Percentiles rank a stretch among this genome's conserved stretches.
Conservation (phyloP, 78 protist genomes). For the Dictyostelium intermedium region DNA sequence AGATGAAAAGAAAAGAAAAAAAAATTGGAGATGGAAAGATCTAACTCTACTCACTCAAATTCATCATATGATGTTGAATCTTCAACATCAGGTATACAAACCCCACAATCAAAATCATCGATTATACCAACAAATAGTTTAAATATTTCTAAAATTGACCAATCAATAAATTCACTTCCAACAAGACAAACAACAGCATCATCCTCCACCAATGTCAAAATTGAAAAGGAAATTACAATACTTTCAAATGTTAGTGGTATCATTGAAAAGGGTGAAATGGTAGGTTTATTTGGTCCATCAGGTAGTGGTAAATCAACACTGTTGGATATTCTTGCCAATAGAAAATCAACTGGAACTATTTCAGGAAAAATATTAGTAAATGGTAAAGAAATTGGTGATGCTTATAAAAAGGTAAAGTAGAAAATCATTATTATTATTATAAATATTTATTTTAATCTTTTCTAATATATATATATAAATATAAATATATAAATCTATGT, state of each 20-base stretch:
- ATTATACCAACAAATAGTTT: not conserved
- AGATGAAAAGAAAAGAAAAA: conserved; percentile 1
- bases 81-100: not conserved
- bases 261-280: conserved; percentile 8
- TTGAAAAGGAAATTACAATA: conserved; percentile 10
- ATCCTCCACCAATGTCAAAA: too few relatives aligned
- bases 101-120: not conserved
- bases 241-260: conserved; percentile 47
- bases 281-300: conserved; percentile 21
- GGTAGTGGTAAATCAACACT: conserved; percentile 60
- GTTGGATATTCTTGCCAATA: conserved; percentile 12
- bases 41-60: not conserved
- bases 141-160: not conserved
- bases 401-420: conserved; percentile 47
- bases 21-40: not conserved
- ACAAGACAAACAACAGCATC: not conserved
- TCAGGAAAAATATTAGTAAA: conserved; percentile 65
- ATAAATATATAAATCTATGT: too few relatives aligned
- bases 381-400: conserved; percentile 63
- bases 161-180: not conserved
- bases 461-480: not conserved
- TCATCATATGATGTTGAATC: not conserved
- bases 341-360: conserved; percentile 37
- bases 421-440: not conserved
- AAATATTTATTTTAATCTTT: too few relatives aligned